These are phyloP conservation scores for Aspergillus tubingensis DNA, from an alignment of 2,329 filamentous ascomycete genomes.

Conservation along the genomic window DNA sequence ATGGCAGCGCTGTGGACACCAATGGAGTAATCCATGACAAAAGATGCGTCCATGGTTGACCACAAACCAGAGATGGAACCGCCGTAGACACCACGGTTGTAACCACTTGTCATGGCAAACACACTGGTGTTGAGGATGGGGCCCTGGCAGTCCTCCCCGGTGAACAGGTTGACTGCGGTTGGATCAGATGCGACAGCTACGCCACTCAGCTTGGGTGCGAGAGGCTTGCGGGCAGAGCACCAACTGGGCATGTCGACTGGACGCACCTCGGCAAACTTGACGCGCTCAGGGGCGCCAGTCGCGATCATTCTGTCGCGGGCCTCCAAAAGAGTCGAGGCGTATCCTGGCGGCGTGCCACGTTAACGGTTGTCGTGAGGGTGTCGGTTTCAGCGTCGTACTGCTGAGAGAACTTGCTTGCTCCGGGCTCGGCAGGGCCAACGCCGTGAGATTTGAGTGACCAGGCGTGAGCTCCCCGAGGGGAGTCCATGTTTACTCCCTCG, in stretches of 20 bases:
- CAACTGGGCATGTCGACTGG: neutral
- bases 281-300: neutral
- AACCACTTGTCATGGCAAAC: neutral
- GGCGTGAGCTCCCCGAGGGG: neutral
- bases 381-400: neutral
- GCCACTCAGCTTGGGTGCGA: neutral
- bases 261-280: neutral
- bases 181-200: neutral
- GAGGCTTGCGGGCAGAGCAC: neutral
- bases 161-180: neutral
- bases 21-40: constrained; percentile 1
- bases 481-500: neutral
- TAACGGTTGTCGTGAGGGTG: neutral
- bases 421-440: neutral
- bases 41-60: neutral
- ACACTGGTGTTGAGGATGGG: neutral
- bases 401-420: neutral
- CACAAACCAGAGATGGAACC: neutral
- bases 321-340: neutral
- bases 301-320: neutral
- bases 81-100: constrained; percentile 1
- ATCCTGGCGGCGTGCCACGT: neutral
- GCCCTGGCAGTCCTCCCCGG: neutral
- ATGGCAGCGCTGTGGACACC: neutral
- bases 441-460: neutral